These are phyloP conservation scores for Chlorella ohadii DNA, from an alignment of 139 green algal species.

Conservation along the genomic window DNA sequence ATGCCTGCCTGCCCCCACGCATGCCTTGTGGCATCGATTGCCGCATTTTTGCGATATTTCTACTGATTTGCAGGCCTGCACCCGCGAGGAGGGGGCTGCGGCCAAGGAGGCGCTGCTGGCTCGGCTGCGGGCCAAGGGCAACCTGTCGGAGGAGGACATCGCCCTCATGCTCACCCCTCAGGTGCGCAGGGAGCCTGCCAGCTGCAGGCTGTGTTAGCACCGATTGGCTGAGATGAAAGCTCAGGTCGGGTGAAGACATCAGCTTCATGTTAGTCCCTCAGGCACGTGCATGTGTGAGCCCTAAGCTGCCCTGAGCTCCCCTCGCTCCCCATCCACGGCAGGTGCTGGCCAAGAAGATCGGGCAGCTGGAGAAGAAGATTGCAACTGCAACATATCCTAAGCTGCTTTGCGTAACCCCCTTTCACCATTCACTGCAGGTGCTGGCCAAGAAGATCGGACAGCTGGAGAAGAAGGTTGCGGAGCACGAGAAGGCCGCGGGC, in stretches of 20 bases:
- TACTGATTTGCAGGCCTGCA: conserved; percentile 31
- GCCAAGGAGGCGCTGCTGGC: neutral
- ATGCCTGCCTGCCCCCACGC: too few relatives aligned
- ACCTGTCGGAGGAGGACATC: conserved; percentile 34
- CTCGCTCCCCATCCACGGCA: neutral
- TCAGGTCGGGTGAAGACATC: too few relatives aligned
- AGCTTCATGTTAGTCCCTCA: too few relatives aligned
- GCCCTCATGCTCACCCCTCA: neutral
- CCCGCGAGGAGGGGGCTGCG: conserved; percentile 24
- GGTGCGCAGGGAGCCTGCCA: too few relatives aligned
- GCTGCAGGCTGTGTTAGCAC: too few relatives aligned
- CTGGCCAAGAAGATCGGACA: conserved; percentile 39
- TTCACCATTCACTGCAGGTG: conserved; percentile 15
- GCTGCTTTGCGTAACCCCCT: too few relatives aligned
- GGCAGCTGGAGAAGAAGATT: conserved; percentile 45
- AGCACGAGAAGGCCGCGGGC: conserved; percentile 46
- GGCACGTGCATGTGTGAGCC: too few relatives aligned
- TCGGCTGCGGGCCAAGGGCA: conserved; percentile 23
- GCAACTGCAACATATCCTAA: too few relatives aligned
- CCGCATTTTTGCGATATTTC: too few relatives aligned
- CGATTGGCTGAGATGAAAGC: too few relatives aligned
- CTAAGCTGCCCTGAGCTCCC: too few relatives aligned
- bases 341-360: conserved; percentile 42
- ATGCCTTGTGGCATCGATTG: too few relatives aligned
- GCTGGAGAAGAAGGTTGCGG: conserved; percentile 44